phyloP scores from a whole-genome alignment of 2,329 filamentous ascomycete genomes.

The Aspergillus transmontanensis region DNA sequence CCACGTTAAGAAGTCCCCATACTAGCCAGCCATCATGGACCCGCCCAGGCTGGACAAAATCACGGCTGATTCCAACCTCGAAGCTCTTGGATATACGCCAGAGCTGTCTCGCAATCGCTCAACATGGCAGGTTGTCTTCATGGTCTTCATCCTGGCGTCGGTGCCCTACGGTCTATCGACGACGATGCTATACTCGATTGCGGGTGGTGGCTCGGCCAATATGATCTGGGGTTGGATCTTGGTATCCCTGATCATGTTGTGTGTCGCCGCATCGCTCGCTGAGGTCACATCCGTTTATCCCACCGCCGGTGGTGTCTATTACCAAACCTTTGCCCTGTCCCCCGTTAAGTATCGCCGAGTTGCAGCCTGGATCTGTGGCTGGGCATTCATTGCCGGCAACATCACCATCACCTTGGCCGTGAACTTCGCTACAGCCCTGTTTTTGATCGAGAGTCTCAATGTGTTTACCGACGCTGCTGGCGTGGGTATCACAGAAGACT shows the following conservation, averaged over 20 bases:
- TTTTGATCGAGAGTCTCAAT: slow-evolving; percentile 58
- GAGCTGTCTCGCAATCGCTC: slow-evolving; percentile 27
- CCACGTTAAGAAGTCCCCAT: background rate
- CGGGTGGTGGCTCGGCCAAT: slow-evolving; percentile 69
- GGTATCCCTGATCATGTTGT: slow-evolving; percentile 63
- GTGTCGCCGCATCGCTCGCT: slow-evolving; percentile 65
- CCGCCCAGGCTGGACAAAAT: slow-evolving; percentile 2
- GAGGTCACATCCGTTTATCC: slow-evolving; percentile 70
- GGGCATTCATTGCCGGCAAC: slow-evolving; percentile 76
- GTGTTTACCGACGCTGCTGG: slow-evolving; percentile 54
- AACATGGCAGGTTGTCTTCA: slow-evolving; percentile 25
- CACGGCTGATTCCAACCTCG: slow-evolving; percentile 20
- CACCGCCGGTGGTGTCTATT: slow-evolving; percentile 69
- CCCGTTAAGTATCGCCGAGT: slow-evolving; percentile 65
- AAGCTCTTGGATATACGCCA: slow-evolving; percentile 22
- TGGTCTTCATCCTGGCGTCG: slow-evolving; percentile 68
- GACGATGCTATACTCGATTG: slow-evolving; percentile 69
- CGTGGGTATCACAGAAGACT: slow-evolving; percentile 56
- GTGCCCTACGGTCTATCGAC: slow-evolving; percentile 75
- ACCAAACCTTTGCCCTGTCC: slow-evolving; percentile 67
- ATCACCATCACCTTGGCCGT: slow-evolving; percentile 75
- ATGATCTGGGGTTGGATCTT: slow-evolving; percentile 71
- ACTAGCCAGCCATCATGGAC: background rate
- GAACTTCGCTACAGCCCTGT: slow-evolving; percentile 68
- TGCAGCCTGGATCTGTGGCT: slow-evolving; percentile 68